phyloP scores from a whole-genome alignment of 345 rosid species.

The Sonneratia alba region DNA sequence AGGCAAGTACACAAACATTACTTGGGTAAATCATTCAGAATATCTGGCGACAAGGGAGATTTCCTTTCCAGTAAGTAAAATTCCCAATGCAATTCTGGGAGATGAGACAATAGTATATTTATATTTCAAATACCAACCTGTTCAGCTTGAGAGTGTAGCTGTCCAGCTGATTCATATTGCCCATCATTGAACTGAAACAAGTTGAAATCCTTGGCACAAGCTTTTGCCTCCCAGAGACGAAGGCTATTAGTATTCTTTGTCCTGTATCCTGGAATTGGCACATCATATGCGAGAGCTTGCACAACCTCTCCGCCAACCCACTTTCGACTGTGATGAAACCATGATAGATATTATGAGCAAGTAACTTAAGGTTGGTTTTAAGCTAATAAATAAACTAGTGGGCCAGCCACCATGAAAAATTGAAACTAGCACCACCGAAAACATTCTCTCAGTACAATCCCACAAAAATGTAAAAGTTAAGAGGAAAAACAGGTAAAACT shows the following conservation, averaged over 20 bases:
- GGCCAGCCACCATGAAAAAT: not conserved
- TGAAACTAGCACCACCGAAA: not conserved
- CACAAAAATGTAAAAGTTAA: not conserved
- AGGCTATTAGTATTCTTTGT: constrained; percentile 94
- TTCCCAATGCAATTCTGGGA: not conserved
- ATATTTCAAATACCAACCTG: constrained; percentile 33
- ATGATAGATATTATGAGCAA: constrained; percentile 8
- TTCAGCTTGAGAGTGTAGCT: constrained; percentile 71
- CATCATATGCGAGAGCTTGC: constrained; percentile 92
- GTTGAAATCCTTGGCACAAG: constrained; percentile 60
- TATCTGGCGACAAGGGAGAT: not conserved
- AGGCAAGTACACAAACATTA: not conserved
- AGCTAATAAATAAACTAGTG: not conserved
- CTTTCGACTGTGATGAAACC: constrained; percentile 45
- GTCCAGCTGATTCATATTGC: constrained; percentile 83
- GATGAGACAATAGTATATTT: constrained; percentile 1
- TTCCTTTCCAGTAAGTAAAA: not conserved
- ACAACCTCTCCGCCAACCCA: constrained; percentile 85
- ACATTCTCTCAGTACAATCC: not conserved
- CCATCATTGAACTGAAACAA: constrained; percentile 92
- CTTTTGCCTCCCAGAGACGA: constrained; percentile 98
- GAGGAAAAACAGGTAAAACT: constrained; percentile 23
- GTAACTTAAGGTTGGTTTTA: constrained; percentile 3
- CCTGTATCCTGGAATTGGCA: constrained; percentile 88
- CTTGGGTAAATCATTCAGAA: too few species aligned